Percentiles rank a stretch among this genome's conserved stretches.
Evolutionary conservation across 2,329 filamentous ascomycete genomes (phyloP).

Genomic region (Penicillium rolfsii): DNA sequence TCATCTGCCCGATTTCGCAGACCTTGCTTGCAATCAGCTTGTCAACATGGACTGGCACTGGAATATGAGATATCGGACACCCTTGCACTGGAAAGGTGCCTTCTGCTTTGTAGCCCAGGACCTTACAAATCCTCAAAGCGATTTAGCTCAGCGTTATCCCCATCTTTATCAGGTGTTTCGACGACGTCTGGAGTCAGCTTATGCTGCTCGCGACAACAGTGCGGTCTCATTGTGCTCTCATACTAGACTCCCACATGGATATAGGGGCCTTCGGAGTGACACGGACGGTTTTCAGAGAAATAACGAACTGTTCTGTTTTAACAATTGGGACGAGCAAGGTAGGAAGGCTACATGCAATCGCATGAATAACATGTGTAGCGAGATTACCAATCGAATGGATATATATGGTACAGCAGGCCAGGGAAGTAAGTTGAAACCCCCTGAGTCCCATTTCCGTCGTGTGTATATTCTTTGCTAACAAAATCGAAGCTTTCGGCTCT

Average conservation of each 20-base stretch:
- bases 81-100: conserved; percentile 1
- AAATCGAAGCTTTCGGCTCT: conserved; percentile 24
- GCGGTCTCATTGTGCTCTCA: conserved; percentile 22
- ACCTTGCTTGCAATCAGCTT: background rate
- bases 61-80: background rate
- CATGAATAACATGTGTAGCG: conserved; percentile 8
- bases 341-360: background rate
- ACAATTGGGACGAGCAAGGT: conserved; percentile 4
- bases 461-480: background rate
- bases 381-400: conserved; percentile 13
- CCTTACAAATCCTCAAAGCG: conserved; percentile 17
- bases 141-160: conserved; percentile 13
- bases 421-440: conserved; percentile 22
- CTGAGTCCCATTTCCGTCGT: background rate
- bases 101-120: conserved; percentile 5
- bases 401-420: conserved; percentile 25
- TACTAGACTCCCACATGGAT: background rate
- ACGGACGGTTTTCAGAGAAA: conserved; percentile 6
- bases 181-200: conserved; percentile 13
- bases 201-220: conserved; percentile 5
- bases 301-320: background rate
- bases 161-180: conserved; percentile 19
- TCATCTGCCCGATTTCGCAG: background rate
- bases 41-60: background rate
- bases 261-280: conserved; percentile 11